Percentiles rank a stretch among this genome's conserved stretches.
phyloP scores from a whole-genome alignment of 495 filamentous ascomycete genomes.

The Penicillium angulare region DNA sequence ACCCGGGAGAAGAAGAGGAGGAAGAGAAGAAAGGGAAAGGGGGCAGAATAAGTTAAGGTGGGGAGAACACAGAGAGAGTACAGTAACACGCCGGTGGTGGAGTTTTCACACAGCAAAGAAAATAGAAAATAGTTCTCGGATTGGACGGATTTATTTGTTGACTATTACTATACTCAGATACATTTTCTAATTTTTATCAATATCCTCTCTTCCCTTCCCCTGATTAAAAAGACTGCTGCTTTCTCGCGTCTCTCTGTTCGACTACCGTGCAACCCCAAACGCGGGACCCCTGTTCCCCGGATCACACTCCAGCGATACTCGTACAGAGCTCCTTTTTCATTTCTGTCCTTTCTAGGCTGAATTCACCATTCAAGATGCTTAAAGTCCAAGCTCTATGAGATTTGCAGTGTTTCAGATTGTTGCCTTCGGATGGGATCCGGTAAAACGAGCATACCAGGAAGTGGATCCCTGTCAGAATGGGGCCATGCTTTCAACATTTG shows the following conservation, averaged over 20 bases:
- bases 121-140: constrained; percentile 36
- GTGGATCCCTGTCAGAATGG: constrained; percentile 25
- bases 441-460: constrained; percentile 2
- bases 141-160: too few species aligned
- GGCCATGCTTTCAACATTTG: constrained; percentile 18
- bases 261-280: constrained; percentile 24
- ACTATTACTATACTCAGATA: too few species aligned
- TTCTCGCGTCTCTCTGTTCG: background rate
- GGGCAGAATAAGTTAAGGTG: too few species aligned
- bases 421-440: background rate
- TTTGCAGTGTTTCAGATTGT: too few species aligned
- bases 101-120: constrained; percentile 33
- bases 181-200: background rate
- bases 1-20: constrained; percentile 22
- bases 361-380: too few species aligned
- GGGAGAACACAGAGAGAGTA: constrained; percentile 23
- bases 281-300: constrained; percentile 12
- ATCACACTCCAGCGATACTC: background rate
- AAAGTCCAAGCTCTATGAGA: too few species aligned
- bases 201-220: background rate
- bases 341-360: too few species aligned
- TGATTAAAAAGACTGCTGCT: too few species aligned
- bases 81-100: constrained; percentile 26
- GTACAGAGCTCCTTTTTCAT: background rate
- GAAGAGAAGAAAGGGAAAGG: constrained; percentile 20